Evolutionary conservation across 768 basidiomycete species (phyloP), one percentile per base, ranked within the genome.

Genomic region (Phaeotremella fagi): DNA sequence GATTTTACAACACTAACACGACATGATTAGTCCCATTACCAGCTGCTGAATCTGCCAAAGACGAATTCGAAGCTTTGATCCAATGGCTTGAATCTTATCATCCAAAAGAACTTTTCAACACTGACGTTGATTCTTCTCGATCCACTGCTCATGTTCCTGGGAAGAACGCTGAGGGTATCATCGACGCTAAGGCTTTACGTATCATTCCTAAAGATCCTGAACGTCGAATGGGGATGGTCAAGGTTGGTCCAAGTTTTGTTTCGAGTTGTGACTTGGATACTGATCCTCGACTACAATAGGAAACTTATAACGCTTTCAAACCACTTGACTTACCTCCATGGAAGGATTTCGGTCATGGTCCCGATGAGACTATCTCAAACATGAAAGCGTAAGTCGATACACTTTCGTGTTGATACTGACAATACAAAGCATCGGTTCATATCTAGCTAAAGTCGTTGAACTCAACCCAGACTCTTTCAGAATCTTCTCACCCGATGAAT

Each of bases 401-500:
- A 22, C 28, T 20, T 16, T 24, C 52, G 14, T 27, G 35, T 65
- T 75, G 66, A 63, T 64, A 50, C 57, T 63, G 38, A 11, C 22
- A 18, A 41, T 22, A 33, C 31, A 16, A 18, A 69, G 67, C 11
- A 67, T 76, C 43, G 76, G 70, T 18, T 55, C 45, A 14, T 78
- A 76, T 58, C 63, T 78, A 36, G 65, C 64, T 20, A 73, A 74
- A 11, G 74, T 75, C n/a, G 68, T 79, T 60, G 64, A 75, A 64
- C 85, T 83, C 48, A 90, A 95, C 71, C 86, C 86, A 1, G 79
- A 75, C 18, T 78, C 80, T 0, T 91, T 91, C 80, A 81, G 90
- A 33, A 87, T 94, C 54, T 92, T 92, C 77, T 89, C 86, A 20
- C 90, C 90, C 0, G 90, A 95, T 60, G 88, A 90, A 63, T 78